Evolutionary conservation across 2,329 filamentous ascomycete species (phyloP).

Genomic region (Botryotinia convoluta): DNA sequence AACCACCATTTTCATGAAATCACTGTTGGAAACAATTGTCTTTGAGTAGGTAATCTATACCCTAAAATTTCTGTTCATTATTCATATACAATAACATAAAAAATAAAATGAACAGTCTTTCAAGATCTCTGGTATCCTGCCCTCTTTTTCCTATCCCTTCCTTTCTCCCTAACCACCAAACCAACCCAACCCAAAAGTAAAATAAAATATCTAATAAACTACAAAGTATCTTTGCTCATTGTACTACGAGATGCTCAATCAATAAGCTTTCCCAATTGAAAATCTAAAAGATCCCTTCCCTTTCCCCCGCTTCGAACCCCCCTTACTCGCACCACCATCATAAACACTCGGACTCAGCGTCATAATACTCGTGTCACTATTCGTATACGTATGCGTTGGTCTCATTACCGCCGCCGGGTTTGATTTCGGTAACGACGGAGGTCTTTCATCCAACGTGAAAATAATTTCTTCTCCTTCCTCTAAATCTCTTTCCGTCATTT

Average conservation of each 20-base stretch:
- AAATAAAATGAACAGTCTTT: not conserved
- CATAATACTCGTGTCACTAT: not conserved
- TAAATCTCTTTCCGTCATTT: not conserved
- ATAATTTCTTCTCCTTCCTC: constrained; percentile 6
- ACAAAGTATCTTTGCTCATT: not conserved
- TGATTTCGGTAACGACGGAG: not conserved
- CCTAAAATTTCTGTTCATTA: not conserved
- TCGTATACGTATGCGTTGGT: not conserved
- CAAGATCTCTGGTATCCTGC: not conserved
- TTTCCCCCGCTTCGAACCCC: too few species aligned
- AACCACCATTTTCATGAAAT: not conserved
- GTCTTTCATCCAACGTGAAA: not conserved
- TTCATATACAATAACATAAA: not conserved
- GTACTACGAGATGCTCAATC: not conserved
- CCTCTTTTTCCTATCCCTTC: not conserved
- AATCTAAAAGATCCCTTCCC: not conserved
- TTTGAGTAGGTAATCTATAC: not conserved
- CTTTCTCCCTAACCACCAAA: not conserved
- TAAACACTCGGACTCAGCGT: constrained; percentile 17
- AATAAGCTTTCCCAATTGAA: constrained; percentile 14
- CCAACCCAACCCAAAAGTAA: not conserved
- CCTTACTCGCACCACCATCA: not conserved
- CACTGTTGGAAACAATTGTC: not conserved
- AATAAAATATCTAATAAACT: not conserved
- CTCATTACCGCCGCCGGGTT: not conserved